phyloP scores from a whole-genome alignment of 345 rosid genomes.

The Gossypium mustelinum region DNA sequence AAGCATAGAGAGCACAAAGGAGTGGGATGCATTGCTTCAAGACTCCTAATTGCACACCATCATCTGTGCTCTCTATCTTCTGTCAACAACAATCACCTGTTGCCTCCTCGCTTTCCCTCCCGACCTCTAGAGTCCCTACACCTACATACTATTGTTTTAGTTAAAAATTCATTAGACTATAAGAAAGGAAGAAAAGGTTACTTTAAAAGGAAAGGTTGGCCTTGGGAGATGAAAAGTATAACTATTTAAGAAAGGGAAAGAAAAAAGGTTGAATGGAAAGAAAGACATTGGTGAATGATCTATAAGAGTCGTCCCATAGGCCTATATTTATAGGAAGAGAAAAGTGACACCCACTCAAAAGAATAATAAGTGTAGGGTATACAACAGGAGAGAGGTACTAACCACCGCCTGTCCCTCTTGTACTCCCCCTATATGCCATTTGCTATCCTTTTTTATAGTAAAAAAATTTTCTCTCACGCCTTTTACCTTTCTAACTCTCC shows the following conservation, averaged over 20 bases:
- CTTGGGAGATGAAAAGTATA: too few species aligned
- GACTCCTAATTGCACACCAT: slow-evolving; percentile 46
- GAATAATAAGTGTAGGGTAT: neutral
- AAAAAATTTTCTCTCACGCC: neutral
- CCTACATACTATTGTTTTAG: neutral
- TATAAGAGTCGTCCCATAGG: slow-evolving; percentile 7
- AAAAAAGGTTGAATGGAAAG: neutral
- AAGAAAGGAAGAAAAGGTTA: slow-evolving; percentile 4
- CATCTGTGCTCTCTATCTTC: slow-evolving; percentile 99
- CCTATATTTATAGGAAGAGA: slow-evolving; percentile 36
- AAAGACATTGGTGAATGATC: slow-evolving; percentile 13
- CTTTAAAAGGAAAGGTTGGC: slow-evolving; percentile 20
- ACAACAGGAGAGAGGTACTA: too few species aligned
- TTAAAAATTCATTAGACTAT: neutral
- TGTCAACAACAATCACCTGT: slow-evolving; percentile 62
- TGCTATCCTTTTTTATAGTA: neutral
- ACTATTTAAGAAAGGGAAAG: neutral
- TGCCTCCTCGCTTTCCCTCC: slow-evolving; percentile 13
- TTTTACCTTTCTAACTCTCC: slow-evolving; percentile 9
- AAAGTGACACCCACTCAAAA: neutral
- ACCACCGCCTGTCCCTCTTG: too few species aligned
- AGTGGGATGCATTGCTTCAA: slow-evolving; percentile 55
- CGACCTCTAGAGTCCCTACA: neutral
- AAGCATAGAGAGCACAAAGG: slow-evolving; percentile 92
- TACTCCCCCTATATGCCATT: neutral